These are phyloP conservation scores for Ophiocordyceps robertsii DNA, from an alignment of 2,329 filamentous ascomycete species.

Conservation along the genomic window DNA sequence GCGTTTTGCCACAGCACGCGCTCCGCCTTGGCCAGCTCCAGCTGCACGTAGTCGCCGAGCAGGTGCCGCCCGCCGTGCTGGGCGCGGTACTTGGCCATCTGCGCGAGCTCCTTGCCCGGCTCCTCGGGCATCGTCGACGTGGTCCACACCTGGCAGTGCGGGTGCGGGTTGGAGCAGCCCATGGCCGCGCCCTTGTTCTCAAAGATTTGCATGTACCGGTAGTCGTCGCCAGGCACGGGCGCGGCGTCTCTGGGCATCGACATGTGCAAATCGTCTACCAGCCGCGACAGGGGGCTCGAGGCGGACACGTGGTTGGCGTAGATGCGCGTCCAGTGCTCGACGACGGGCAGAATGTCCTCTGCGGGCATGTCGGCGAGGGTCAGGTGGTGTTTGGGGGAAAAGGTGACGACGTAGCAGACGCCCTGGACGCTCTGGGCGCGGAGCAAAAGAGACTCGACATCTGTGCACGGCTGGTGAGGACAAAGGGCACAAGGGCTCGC, in stretches of 20 bases:
- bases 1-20: conserved; percentile 81
- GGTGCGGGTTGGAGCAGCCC: conserved; percentile 97
- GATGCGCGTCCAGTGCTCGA: conserved; percentile 84
- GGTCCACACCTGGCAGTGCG: conserved; percentile 94
- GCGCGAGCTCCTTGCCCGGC: conserved; percentile 61
- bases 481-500: no score
- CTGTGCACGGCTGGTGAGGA: conserved; percentile 22
- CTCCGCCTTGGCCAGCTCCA: conserved; percentile 72
- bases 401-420: conserved; percentile 94
- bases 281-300: conserved; percentile 44
- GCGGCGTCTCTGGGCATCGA: conserved; percentile 21
- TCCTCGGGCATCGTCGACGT: conserved; percentile 87
- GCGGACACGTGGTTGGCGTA: conserved; percentile 72
- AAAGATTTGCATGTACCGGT: conserved; percentile 98
- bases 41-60: conserved; percentile 71
- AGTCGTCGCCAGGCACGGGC: conserved; percentile 53
- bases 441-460: conserved; percentile 62
- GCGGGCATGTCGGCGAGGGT: conserved; percentile 84
- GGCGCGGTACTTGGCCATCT: conserved; percentile 64
- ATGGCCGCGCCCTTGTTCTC: conserved; percentile 97
- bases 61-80: conserved; percentile 69
- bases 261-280: conserved; percentile 25
- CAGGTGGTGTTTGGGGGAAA: conserved; percentile 78
- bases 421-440: conserved; percentile 78
- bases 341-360: conserved; percentile 63